Percentiles rank a stretch among this genome's conserved stretches.
phyloP scores from a whole-genome alignment of 192 early-diverging fungal genomes.

The Lunasporangiospora selenospora region DNA sequence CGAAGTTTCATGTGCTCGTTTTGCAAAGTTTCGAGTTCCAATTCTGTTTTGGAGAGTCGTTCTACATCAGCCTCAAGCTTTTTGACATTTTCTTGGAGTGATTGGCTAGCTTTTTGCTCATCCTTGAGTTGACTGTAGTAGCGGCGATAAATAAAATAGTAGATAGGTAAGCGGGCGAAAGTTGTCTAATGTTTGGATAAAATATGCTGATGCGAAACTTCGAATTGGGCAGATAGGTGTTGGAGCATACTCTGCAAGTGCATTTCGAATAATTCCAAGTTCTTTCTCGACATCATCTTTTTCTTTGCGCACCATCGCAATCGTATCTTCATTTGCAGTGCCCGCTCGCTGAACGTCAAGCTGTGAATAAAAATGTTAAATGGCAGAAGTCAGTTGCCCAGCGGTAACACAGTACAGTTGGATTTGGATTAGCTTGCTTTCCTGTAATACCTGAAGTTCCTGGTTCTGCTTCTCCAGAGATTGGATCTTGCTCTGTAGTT shows the following conservation, averaged over 20 bases:
- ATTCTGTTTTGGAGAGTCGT: conserved; percentile 28
- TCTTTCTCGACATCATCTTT: conserved; percentile 46
- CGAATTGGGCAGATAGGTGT: too few relatives aligned
- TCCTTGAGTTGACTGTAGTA: conserved; percentile 27
- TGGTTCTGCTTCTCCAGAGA: conserved; percentile 55
- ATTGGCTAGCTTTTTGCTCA: conserved; percentile 22
- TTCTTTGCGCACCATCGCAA: conserved; percentile 44
- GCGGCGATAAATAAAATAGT: neutral
- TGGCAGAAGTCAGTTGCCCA: too few relatives aligned
- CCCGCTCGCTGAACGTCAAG: conserved; percentile 49
- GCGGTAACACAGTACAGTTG: neutral
- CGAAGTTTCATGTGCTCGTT: conserved; percentile 17
- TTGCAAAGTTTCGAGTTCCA: conserved; percentile 24
- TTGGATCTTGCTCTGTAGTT: conserved; percentile 54
- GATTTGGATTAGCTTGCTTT: neutral
- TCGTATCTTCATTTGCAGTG: conserved; percentile 51
- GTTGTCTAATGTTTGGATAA: neutral
- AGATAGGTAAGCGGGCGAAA: neutral
- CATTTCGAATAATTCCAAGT: conserved; percentile 31
- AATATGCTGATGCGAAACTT: neutral
- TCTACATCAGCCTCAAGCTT: conserved; percentile 29
- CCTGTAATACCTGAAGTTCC: conserved; percentile 50
- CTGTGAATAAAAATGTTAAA: conserved; percentile 12
- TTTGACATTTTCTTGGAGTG: conserved; percentile 20
- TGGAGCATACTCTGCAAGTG: conserved; percentile 41